Base-by-base conservation (phyloP, 1,139 yeast genomes). In the Blastobotrys buckinghamii region DNA sequence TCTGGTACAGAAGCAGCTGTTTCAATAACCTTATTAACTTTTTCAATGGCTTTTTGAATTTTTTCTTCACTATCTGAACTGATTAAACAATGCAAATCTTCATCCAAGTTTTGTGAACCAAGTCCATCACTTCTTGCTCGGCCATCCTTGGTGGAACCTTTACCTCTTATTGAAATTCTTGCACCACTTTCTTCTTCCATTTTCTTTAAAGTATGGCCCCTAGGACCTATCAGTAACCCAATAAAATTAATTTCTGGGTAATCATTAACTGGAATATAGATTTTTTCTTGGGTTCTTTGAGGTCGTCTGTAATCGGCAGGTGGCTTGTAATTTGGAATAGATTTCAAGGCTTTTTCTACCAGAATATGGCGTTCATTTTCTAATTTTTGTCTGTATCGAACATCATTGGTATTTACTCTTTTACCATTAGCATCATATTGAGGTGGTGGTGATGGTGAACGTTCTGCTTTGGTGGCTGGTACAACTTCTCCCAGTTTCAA, bases 71-170 rank as follows among this genome's bases (percentile, higher is more conserved):
- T 75, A 56, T 90, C 97, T 0, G 95, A 88, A 3, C 87, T 85
- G 50, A 92, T 82, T 42, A 90, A 70, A 59, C 96, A 92, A 66
- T 94, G 98, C 51, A 94, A 69, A 44, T 88, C 95, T 52, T 92
- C 98, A 58, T 79, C 79, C 58, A 78, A 65, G 50, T 79, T 77
- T 49, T 79, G 76, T 44, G 66, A 66, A 43, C 66, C 66, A 42
- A 74, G 71, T 9, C 74, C 67, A 52, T 75, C 76, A 24, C 69
- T 63, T 13, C 75, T 67, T 51, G 77, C 77, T 64, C 83, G 84
- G 39, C 97, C 97, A 62, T 88, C 96, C 62, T 92, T 92, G 19
- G 89, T 95, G 0, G 97, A 89, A 0, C 99, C 99, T 59, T 84
- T 82, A 35, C 97, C 97, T 59, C 97, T 73, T 37, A 90, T 84